Conservation (phyloP, 1,139 yeast species). For the Blastobotrys ciferrii region DNA sequence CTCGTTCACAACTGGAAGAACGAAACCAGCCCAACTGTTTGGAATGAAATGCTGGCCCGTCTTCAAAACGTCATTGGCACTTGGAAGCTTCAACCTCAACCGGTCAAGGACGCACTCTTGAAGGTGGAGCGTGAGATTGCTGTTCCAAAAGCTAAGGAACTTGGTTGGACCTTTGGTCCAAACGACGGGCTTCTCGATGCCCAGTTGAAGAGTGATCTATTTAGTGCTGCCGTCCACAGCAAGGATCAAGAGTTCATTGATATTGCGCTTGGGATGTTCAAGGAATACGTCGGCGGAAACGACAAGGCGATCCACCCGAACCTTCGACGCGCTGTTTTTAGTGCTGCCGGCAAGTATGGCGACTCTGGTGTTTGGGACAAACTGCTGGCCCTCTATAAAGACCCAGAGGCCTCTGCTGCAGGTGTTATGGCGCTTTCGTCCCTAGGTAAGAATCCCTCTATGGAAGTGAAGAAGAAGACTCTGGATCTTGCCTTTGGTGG, state of each 20-base stretch:
- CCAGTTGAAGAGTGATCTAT: constrained; percentile 72
- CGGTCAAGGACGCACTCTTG: constrained; percentile 55
- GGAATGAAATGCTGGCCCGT: constrained; percentile 65
- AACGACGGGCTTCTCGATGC: constrained; percentile 68
- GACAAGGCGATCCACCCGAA: constrained; percentile 75
- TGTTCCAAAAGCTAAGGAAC: constrained; percentile 51
- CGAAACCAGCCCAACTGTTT: constrained; percentile 52
- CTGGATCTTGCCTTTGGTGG: constrained; percentile 60
- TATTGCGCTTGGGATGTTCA: constrained; percentile 57
- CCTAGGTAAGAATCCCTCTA: constrained; percentile 67
- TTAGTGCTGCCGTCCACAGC: constrained; percentile 63
- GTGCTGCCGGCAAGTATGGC: constrained; percentile 65
- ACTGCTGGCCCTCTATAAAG: constrained; percentile 60
- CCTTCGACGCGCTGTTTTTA: constrained; percentile 69
- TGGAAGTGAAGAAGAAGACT: constrained; percentile 57
- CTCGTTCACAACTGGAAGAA: constrained; percentile 66
- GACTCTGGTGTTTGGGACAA: constrained; percentile 57
- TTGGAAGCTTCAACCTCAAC: constrained; percentile 66
- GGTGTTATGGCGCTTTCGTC: constrained; percentile 72
- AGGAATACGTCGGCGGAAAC: constrained; percentile 61
- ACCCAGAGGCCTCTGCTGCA: constrained; percentile 69
- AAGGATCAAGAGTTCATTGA: constrained; percentile 55
- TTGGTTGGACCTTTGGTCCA: constrained; percentile 69
- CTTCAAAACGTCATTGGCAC: constrained; percentile 59
- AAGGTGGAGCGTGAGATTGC: constrained; percentile 61